These are phyloP conservation scores for Saccharomycopsis malanga DNA, from an alignment of 805 yeast genomes.

Conservation along the genomic window DNA sequence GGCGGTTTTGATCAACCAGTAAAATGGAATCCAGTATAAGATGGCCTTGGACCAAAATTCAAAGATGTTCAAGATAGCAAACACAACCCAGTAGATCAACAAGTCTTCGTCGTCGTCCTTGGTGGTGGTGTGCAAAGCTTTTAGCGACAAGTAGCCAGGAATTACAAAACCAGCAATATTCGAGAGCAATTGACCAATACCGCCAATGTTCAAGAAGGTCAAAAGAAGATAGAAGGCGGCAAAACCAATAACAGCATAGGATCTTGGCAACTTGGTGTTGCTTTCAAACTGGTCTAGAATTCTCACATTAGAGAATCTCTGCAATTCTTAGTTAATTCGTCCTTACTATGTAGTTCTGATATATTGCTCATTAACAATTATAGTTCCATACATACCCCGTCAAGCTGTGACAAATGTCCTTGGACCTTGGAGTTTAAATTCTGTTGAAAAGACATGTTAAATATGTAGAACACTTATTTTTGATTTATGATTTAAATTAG, in stretches of 20 bases:
- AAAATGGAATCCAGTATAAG: constrained; percentile 93
- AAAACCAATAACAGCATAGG: constrained; percentile 69
- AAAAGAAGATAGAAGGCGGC: constrained; percentile 63
- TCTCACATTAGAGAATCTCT: constrained; percentile 29
- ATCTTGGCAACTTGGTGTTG: constrained; percentile 60
- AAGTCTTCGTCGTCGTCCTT: constrained; percentile 77
- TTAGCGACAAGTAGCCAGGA: constrained; percentile 84
- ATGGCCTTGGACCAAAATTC: constrained; percentile 96
- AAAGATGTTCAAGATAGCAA: constrained; percentile 79
- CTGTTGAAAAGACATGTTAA: constrained; percentile 16
- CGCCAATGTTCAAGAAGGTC: constrained; percentile 86
- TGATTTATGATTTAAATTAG: too few species aligned
- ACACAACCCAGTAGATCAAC: constrained; percentile 98
- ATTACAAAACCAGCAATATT: constrained; percentile 85
- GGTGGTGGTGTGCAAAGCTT: constrained; percentile 68
- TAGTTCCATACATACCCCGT: constrained; percentile 18
- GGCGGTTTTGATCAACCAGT: constrained; percentile 87
- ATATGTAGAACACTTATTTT: background rate
- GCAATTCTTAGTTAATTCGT: constrained; percentile 10
- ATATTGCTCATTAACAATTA: background rate
- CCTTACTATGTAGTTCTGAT: too few species aligned
- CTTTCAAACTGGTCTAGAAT: constrained; percentile 36
- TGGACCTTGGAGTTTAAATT: constrained; percentile 13
- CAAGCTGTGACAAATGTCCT: constrained; percentile 22
- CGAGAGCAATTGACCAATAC: constrained; percentile 88